phyloP scores from a whole-genome alignment of 2,329 filamentous ascomycete genomes.

The Aspergillus clavatus region DNA sequence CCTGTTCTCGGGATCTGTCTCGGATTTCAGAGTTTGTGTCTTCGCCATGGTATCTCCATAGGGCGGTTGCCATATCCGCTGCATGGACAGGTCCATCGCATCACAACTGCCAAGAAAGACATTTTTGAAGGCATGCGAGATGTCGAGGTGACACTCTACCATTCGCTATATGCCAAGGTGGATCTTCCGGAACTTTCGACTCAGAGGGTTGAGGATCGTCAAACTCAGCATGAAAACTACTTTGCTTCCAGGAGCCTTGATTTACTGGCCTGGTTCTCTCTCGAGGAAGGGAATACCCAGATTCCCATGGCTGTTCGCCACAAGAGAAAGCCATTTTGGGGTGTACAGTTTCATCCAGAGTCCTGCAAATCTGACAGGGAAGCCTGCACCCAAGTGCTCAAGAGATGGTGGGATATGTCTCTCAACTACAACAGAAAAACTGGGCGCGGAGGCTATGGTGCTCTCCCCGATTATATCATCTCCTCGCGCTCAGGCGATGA shows the following conservation, averaged over 20 bases:
- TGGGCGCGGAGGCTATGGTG: slow-evolving; percentile 20
- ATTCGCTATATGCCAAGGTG: slow-evolving; percentile 54
- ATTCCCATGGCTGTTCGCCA: slow-evolving; percentile 77
- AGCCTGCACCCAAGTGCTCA: slow-evolving; percentile 58
- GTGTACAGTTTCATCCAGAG: slow-evolving; percentile 86
- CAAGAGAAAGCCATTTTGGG: slow-evolving; percentile 68
- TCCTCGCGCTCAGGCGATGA: slow-evolving; percentile 9
- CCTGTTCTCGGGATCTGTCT: slow-evolving; percentile 86
- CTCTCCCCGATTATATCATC: slow-evolving; percentile 16
- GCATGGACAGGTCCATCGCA: slow-evolving; percentile 72
- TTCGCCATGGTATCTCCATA: slow-evolving; percentile 63
- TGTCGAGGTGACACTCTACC: slow-evolving; percentile 72
- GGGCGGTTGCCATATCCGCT: slow-evolving; percentile 65
- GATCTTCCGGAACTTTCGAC: slow-evolving; percentile 22
- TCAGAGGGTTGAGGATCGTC: background rate
- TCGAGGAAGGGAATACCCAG: slow-evolving; percentile 35
- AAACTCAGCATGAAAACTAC: slow-evolving; percentile 7
- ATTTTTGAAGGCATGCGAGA: slow-evolving; percentile 60
- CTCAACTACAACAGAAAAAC: slow-evolving; percentile 54
- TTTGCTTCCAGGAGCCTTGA: slow-evolving; percentile 30
- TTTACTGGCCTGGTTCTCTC: slow-evolving; percentile 59
- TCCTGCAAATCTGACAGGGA: slow-evolving; percentile 68
- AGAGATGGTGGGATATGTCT: slow-evolving; percentile 70
- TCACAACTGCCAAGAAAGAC: slow-evolving; percentile 57
- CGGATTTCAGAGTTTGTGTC: slow-evolving; percentile 77